A percentile compares a stretch with the other conserved stretches of the same genome.
Conservation (phyloP, 805 yeast genomes). For the Wickerhamiella dianesei region DNA sequence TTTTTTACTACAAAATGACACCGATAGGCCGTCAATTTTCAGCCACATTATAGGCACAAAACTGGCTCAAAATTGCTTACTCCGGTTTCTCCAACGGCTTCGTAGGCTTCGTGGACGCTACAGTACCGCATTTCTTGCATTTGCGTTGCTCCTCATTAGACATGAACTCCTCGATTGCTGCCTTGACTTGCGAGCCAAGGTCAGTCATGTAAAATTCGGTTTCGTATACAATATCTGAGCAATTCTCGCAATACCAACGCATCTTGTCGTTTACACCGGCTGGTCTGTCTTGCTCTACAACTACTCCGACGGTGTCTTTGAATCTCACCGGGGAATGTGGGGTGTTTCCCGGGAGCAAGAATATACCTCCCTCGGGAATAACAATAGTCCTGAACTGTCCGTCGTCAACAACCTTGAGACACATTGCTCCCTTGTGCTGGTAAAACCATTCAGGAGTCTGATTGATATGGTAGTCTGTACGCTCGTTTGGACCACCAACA, state of each 20-base stretch:
- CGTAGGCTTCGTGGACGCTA: constrained; percentile 17
- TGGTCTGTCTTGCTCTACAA: constrained; percentile 86
- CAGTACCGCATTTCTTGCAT: constrained; percentile 59
- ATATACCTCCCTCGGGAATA: constrained; percentile 80
- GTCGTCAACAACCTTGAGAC: constrained; percentile 57
- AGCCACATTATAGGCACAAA: no score
- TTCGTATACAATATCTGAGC: constrained; percentile 54
- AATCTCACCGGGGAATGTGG: constrained; percentile 88
- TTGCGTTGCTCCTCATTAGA: constrained; percentile 48
- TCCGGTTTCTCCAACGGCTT: constrained; percentile 14
- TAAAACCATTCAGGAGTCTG: constrained; percentile 92
- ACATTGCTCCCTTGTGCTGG: constrained; percentile 77
- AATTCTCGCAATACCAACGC: constrained; percentile 76
- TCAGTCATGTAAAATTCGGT: constrained; percentile 61
- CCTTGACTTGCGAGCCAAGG: constrained; percentile 81
- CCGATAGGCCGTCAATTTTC: no score
- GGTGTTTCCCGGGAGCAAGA: constrained; percentile 64
- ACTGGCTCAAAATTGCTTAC: constrained; percentile 2
- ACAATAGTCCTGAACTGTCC: constrained; percentile 62
- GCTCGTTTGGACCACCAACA: constrained; percentile 89
- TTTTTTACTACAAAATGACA: no score
- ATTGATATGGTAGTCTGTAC: constrained; percentile 86
- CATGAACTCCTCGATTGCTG: constrained; percentile 62
- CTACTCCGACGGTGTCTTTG: constrained; percentile 76
- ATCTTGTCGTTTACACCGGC: constrained; percentile 52